Conservation (phyloP, 371 early-diverging fungal genomes). For the Mucor circinelloides region DNA sequence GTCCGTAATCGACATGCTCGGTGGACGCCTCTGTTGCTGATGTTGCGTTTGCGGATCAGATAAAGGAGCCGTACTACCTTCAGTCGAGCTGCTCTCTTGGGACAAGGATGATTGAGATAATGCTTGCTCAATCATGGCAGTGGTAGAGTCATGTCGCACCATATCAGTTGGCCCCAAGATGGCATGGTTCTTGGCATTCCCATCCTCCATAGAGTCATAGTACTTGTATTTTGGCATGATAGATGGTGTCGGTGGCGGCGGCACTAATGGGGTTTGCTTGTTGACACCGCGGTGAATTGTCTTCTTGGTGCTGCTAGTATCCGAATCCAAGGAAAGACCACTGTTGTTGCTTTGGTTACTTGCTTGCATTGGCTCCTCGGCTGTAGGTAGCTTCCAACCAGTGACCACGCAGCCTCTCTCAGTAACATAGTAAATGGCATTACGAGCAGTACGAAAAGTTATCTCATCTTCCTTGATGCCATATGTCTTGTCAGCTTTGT, state of each 20-base stretch:
- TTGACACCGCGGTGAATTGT: background rate
- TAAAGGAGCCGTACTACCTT: background rate
- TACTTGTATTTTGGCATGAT: background rate
- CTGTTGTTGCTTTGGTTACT: conserved; percentile 3
- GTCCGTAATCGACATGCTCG: conserved; percentile 21
- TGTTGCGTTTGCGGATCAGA: background rate
- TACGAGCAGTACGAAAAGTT: conserved; percentile 45
- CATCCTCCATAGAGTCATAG: background rate
- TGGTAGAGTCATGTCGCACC: conserved; percentile 13
- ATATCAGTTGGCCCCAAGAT: background rate
- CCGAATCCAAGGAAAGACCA: conserved; percentile 14
- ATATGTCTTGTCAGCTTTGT: conserved; percentile 41
- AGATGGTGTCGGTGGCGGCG: background rate
- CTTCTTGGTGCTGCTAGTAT: background rate
- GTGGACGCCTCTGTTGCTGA: conserved; percentile 6
- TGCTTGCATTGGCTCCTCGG: background rate
- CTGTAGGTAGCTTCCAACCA: conserved; percentile 43
- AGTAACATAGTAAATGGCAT: conserved; percentile 63
- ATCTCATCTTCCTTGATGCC: conserved; percentile 23
- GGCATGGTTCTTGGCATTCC: background rate
- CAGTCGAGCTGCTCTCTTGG: no score
- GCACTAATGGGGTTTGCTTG: background rate
- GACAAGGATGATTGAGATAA: background rate
- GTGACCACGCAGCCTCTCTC: conserved; percentile 54
- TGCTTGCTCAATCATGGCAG: background rate